Evolutionary conservation across 768 basidiomycete species (phyloP), one percentile per base, ranked within the genome.

Genomic region (Phlegmacium glaucopus): DNA sequence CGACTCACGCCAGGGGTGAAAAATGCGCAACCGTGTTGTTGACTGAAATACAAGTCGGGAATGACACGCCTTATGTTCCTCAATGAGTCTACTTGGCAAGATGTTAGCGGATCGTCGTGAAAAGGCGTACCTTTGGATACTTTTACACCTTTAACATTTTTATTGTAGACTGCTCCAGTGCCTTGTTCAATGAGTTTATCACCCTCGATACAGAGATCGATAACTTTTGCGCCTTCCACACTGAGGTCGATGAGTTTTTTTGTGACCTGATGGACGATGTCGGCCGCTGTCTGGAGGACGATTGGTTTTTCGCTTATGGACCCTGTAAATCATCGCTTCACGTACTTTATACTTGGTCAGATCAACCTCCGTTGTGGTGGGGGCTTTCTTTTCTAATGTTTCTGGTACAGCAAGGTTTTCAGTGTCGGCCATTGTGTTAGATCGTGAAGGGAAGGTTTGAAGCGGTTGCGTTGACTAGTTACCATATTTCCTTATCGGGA

Each of bases 21-120:
- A 93, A 96, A 71, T 98, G 91, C 36, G 92, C 85, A 51, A 98
- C 93, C 58, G 83, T 78, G 70, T 96, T 94, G 82, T 98, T 97
- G 56, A 98, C 84, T 18, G 93, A 94, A 57, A 99, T 71, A 58
- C 78, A 83, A 13, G 96, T 97, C 13, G 96, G 96, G 78, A 97
- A 97, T 2, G 93, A 92, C 63, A 95, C 76, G 46, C 92, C 92
- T 94, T 27, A 37, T 41, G 17, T 15, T 30, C 35, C 46, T 45
- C 29, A 42, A 32, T 17, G 18, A 48, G 13, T n/a, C n/a, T n/a
- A n/a, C n/a, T n/a, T n/a, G n/a, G n/a, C n/a, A n/a, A n/a, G n/a
- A n/a, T n/a, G n/a, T n/a, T n/a, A n/a, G n/a, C n/a, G n/a, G 39
- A 11, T 17, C 12, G 18, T 16, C 34, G 18, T 42, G 17, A 29